A percentile compares a stretch with the other conserved stretches of the same genome.
phyloP scores from a whole-genome alignment of 441 rosid genomes.

The Iberis amara region DNA sequence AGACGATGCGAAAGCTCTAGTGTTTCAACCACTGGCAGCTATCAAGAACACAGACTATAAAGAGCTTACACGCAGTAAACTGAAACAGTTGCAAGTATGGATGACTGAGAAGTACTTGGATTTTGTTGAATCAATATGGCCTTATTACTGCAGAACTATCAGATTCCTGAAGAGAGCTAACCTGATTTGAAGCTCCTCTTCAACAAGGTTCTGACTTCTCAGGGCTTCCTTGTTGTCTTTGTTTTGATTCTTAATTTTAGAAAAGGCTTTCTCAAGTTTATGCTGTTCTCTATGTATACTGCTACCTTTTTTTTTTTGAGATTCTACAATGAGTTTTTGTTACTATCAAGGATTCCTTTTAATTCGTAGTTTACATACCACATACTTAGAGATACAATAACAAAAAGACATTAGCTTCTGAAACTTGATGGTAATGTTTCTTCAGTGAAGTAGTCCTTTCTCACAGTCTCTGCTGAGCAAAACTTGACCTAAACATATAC shows the following conservation, averaged over 20 bases:
- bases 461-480: slow-evolving; percentile 58
- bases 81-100: slow-evolving; percentile 61
- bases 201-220: slow-evolving; percentile 17
- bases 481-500: slow-evolving; percentile 61
- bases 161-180: slow-evolving; percentile 90
- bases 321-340: slow-evolving; percentile 25
- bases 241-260: slow-evolving; percentile 28
- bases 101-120: slow-evolving; percentile 68
- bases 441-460: slow-evolving; percentile 74
- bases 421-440: slow-evolving; percentile 63
- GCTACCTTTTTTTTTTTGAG: slow-evolving; percentile 25
- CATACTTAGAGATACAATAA: slow-evolving; percentile 15
- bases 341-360: neutral
- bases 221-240: slow-evolving; percentile 15
- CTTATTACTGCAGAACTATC: slow-evolving; percentile 82
- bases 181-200: slow-evolving; percentile 43
- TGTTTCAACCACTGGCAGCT: slow-evolving; percentile 52
- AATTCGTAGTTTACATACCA: neutral
- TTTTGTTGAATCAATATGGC: slow-evolving; percentile 87
- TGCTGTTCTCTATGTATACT: slow-evolving; percentile 24
- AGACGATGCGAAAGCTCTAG: slow-evolving; percentile 39
- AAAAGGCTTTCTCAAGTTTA: slow-evolving; percentile 29
- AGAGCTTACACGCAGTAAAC: slow-evolving; percentile 47
- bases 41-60: slow-evolving; percentile 62
- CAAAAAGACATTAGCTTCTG: slow-evolving; percentile 34